A percentile compares a stretch with the other conserved stretches of the same genome.
Conservation (phyloP, 371 early-diverging fungal genomes). For the Lichtheimia ornata region DNA sequence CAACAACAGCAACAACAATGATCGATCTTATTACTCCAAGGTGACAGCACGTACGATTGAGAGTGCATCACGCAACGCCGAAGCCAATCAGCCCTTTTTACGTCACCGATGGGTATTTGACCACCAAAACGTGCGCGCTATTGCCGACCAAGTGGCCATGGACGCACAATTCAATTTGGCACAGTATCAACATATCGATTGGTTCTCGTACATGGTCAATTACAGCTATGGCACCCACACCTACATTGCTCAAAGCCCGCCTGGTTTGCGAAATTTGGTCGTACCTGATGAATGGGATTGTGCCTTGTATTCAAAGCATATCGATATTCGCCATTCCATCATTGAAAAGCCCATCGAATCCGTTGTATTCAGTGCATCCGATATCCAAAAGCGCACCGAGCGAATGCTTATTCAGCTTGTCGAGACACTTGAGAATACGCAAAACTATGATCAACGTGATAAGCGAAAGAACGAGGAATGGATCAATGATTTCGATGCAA, state of each 20-base stretch:
- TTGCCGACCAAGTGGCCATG: constrained; percentile 19
- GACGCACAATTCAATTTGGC: constrained; percentile 29
- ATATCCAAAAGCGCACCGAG: constrained; percentile 48
- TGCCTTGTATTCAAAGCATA: constrained; percentile 35
- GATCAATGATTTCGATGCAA: constrained; percentile 53
- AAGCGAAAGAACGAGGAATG: constrained; percentile 47
- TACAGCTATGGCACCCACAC: constrained; percentile 46
- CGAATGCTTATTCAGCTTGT: constrained; percentile 43
- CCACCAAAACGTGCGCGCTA: constrained; percentile 29
- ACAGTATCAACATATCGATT: constrained; percentile 24
- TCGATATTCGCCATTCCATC: constrained; percentile 27
- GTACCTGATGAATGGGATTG: constrained; percentile 44
- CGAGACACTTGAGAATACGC: constrained; percentile 38
- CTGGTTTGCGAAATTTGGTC: constrained; percentile 37
- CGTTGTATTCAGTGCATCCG: constrained; percentile 42
- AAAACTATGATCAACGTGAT: constrained; percentile 24
- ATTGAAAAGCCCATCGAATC: constrained; percentile 48
- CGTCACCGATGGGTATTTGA: constrained; percentile 41
- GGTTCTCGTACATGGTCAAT: constrained; percentile 43
- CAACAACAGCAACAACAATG: constrained; percentile 13
- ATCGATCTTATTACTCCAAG: not conserved
- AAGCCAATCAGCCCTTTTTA: constrained; percentile 42
- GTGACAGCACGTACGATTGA: constrained; percentile 33
- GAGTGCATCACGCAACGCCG: constrained; percentile 32
- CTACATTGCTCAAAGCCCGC: constrained; percentile 36